Percentiles rank a stretch among this genome's conserved stretches.
Evolutionary conservation across 2,329 filamentous ascomycete species (phyloP).

Genomic region (Pleomassaria siparia): DNA sequence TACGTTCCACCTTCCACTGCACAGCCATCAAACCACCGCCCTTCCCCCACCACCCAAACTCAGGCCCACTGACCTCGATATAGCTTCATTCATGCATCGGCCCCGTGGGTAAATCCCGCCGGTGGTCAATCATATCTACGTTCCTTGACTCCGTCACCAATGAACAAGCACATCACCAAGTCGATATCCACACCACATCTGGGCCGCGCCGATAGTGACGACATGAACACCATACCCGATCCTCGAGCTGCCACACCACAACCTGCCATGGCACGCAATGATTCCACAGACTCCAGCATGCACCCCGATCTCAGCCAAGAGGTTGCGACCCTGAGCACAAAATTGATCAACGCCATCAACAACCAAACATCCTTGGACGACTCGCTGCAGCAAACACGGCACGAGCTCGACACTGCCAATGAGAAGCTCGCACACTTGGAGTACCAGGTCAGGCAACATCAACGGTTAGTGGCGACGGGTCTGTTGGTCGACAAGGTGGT

Average conservation of each 20-base stretch:
- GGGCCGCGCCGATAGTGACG: conserved; percentile 51
- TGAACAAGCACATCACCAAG: conserved; percentile 40
- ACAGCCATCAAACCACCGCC: conserved; percentile 1
- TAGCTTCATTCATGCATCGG: conserved; percentile 36
- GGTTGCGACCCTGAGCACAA: conserved; percentile 87
- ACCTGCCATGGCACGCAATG: conserved; percentile 36
- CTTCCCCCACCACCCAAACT: no score
- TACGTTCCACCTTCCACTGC: conserved; percentile 15
- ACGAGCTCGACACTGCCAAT: conserved; percentile 76
- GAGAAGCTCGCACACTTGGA: conserved; percentile 71
- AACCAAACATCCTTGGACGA: conserved; percentile 92
- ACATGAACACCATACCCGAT: conserved; percentile 68
- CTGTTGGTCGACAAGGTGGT: conserved; percentile 74
- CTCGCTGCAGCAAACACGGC: conserved; percentile 75
- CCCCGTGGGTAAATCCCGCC: conserved; percentile 36
- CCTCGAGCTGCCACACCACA: conserved; percentile 47
- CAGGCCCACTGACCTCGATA: conserved; percentile 1
- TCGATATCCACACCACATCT: conserved; percentile 42
- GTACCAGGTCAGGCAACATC: conserved; percentile 66
- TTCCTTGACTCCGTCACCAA: conserved; percentile 36
- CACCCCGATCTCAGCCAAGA: conserved; percentile 69
- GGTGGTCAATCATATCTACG: conserved; percentile 27
- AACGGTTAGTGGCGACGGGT: conserved; percentile 69
- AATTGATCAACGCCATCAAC: conserved; percentile 96
- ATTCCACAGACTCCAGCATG: conserved; percentile 50